phyloP scores from a whole-genome alignment of 2,329 filamentous ascomycete genomes.

The Zymoseptoria pseudotritici region DNA sequence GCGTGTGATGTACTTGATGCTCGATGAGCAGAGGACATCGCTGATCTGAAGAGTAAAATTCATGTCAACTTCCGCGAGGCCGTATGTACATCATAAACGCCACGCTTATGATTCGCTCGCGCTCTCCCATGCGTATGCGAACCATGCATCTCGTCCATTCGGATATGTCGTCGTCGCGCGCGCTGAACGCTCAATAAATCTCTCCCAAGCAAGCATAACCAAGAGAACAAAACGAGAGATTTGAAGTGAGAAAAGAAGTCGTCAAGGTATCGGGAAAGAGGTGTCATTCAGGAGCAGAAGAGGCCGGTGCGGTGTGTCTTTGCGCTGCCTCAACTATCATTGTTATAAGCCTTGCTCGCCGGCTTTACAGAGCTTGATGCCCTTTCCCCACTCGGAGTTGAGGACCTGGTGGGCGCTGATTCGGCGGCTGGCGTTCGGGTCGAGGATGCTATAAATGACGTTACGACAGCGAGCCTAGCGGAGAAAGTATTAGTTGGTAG shows the following conservation, averaged over 20 bases:
- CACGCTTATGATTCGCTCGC: neutral
- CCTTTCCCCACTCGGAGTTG: constrained; percentile 96
- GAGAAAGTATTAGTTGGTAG: constrained; percentile 11
- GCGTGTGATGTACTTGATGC: neutral
- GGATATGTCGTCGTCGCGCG: neutral
- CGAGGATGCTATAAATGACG: constrained; percentile 96
- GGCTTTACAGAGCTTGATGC: constrained; percentile 94
- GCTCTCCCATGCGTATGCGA: neutral
- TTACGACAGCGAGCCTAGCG: constrained; percentile 87
- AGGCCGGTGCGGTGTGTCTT: constrained; percentile 2
- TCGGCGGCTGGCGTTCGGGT: constrained; percentile 84
- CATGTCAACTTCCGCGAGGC: neutral
- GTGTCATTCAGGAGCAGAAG: constrained; percentile 8
- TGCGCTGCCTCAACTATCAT: constrained; percentile 13
- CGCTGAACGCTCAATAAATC: neutral
- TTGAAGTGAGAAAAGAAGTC: constrained; percentile 1
- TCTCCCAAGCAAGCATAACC: neutral
- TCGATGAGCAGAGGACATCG: neutral
- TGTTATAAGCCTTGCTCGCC: constrained; percentile 85
- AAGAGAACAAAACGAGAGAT: neutral
- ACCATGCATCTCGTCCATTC: neutral
- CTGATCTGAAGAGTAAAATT: neutral
- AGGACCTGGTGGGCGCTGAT: constrained; percentile 95
- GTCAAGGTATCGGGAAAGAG: constrained; percentile 1
- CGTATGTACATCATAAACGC: neutral